Base-by-base conservation (phyloP, 2,329 filamentous ascomycete species). In the Coccinonectria pachysandricola region DNA sequence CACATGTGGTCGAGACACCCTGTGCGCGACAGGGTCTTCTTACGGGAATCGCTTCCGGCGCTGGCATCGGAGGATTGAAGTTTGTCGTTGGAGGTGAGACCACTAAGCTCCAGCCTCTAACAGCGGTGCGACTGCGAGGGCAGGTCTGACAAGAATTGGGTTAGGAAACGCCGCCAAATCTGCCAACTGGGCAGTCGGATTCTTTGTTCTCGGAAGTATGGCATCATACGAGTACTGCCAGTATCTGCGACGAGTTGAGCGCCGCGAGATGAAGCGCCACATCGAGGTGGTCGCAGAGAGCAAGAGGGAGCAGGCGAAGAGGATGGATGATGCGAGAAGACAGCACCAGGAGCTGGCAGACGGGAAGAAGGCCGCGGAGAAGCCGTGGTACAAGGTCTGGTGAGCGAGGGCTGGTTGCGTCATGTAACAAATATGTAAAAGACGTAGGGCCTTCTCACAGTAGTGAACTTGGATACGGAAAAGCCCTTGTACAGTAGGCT, bases 151-250 rank as follows among this genome's bases (percentile, higher is more conserved):
- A 28, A 46, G 21, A 14, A 14, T 16, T 21, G 6, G 20, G 4
- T n/a, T 20, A 57, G 54, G 53, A 15, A 54, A 50, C 18, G 42
- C 46, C 3, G 27, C 39, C 12, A 52, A 70, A 45, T 74, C 82
- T 1, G 77, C 79, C 18, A 92, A 92, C 47, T 93, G 83, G 81
- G 86, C 85, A 0, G 85, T 91, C 5, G 82, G 76, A 6, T 66
- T 74, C 18, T 93, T 91, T 52, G 64, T 78, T 13, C 50, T 79
- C 12, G 71, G 70, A 6, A 77, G 80, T n/a, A 62, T 80, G 23
- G 66, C 68, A 15, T 78, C 79, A 26, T 91, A 86, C 57, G 84
- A 95, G 56, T 85, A 80, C 47, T 96, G 88, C 58, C 76, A 86
- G 47, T 77, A 76, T 40, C 69, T 71, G 35, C 68, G 86, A 32